Base-by-base conservation (phyloP, 306 rosid genomes). In the Vigna mungo region DNA sequence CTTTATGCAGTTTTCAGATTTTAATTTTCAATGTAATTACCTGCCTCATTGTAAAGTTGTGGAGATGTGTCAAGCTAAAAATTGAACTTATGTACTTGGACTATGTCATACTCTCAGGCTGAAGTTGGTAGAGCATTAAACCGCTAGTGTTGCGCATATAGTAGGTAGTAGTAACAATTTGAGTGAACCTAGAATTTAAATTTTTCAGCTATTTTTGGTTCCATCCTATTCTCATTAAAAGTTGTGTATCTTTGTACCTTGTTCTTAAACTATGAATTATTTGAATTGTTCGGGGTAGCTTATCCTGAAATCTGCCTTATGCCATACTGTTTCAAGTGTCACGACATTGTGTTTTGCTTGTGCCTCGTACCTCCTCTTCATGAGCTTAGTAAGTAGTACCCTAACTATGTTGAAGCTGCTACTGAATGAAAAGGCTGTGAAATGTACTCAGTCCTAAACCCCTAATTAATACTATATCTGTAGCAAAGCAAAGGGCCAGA, bases 1-100 rank as follows among this genome's bases (percentile, higher is more conserved):
- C 68, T 76, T 34, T 59, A 55, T 11, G 79, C 68, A 21, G 58
- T 34, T 78, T 85, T 34, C 30, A 9, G 79, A 39, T 47, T 34
- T 80, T 72, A 52, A 74, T 71, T 52, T 47, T 72, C 51, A 70
- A 71, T 51, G 46, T 76, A 54, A 71, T 81, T 74, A 44, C 36
- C 71, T 39, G 62, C 41, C 46, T 74, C 32, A 69, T 47, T 60
- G 76, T 49, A 32, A 62, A 27, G 60, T 67, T 61, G 23, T 58
- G 72, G 51, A 49, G 34, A 49, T 34, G 68, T 46, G n/a, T 15
- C 21, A 54, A 46, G 36, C 58, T 65, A 69, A 64, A 64, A 36
- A 17, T 21, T 75, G 36, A 20, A 52, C 49, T 61, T 27, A 48
- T 75, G 41, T 17, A 17, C 25, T 25, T 59, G 16, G n/a, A 34